A percentile compares a stretch with the other conserved stretches of the same genome.
phyloP scores from a whole-genome alignment of 2,329 filamentous ascomycete species.

The Grosmannia huntii region DNA sequence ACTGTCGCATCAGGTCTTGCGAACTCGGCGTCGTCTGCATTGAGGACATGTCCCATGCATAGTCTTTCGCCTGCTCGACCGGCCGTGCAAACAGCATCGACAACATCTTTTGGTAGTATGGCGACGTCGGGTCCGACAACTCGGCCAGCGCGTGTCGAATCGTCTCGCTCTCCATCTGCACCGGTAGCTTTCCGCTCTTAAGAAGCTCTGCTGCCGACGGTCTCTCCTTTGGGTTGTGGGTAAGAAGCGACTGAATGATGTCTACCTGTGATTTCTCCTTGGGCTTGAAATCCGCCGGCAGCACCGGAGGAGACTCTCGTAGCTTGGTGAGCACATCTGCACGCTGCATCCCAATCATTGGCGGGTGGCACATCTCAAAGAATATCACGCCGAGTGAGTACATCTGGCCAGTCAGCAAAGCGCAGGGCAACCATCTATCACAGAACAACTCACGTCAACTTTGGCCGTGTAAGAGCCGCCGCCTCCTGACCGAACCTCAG shows the following conservation, averaged over 20 bases:
- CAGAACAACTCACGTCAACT: conserved; percentile 55
- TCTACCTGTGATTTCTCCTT: conserved; percentile 61
- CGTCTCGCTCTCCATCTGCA: conserved; percentile 87
- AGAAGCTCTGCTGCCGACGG: conserved; percentile 74
- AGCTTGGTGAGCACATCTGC: conserved; percentile 53
- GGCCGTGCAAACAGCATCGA: conserved; percentile 70
- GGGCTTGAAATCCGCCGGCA: conserved; percentile 62
- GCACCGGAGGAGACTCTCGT: conserved; percentile 49
- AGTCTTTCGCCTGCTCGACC: conserved; percentile 68
- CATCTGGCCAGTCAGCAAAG: conserved; percentile 43
- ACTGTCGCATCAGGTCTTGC: conserved; percentile 53
- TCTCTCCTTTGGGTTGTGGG: conserved; percentile 68
- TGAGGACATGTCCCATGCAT: conserved; percentile 59
- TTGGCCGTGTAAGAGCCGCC: conserved; percentile 78
- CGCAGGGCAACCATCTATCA: neutral
- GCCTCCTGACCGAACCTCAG: conserved; percentile 69
- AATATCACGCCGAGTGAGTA: conserved; percentile 95
- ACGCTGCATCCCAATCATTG: conserved; percentile 51
- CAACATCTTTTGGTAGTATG: conserved; percentile 82
- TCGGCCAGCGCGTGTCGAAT: conserved; percentile 73
- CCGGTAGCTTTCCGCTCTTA: conserved; percentile 72
- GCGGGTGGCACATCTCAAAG: conserved; percentile 85
- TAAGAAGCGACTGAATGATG: conserved; percentile 69
- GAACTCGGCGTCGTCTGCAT: conserved; percentile 33
- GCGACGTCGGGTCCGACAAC: conserved; percentile 68